A percentile compares a stretch with the other conserved stretches of the same genome.
Conservation (phyloP, 176 grass and related monocot genomes). For the Bromus sterilis region DNA sequence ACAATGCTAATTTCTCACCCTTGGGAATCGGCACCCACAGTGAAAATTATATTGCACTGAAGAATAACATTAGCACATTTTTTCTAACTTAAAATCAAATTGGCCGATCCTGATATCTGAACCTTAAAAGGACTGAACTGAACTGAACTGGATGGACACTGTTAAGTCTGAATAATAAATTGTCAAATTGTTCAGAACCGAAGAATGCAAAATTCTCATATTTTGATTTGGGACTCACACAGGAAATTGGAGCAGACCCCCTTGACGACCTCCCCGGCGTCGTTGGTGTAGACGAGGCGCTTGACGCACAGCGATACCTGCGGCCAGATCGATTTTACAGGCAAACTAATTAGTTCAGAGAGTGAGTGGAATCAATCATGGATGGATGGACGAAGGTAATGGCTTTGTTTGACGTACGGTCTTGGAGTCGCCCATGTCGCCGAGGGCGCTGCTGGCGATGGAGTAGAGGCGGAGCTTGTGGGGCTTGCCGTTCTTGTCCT, state of each 20-base stretch:
- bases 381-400: no score
- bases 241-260: conserved; percentile 95
- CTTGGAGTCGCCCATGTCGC: conserved; percentile 89
- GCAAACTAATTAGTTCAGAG: no score
- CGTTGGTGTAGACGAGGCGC: conserved; percentile 93
- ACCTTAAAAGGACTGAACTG: background rate
- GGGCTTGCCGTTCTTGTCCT: conserved; percentile 89
- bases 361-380: no score
- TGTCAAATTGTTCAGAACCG: background rate
- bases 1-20: no score
- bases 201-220: background rate
- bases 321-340: background rate
- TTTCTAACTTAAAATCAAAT: no score
- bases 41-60: no score
- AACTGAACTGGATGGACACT: background rate
- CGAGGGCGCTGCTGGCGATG: conserved; percentile 89
- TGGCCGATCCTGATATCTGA: background rate
- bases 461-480: conserved; percentile 96
- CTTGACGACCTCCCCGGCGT: conserved; percentile 84
- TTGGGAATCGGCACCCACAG: no score
- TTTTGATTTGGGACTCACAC: conserved; percentile 31
- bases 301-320: conserved; percentile 94
- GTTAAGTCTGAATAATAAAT: background rate
- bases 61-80: no score
- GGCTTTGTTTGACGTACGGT: no score